A percentile compares a stretch with the other conserved stretches of the same genome.
Evolutionary conservation across 1,139 yeast genomes (phyloP).

Genomic region (Candida albicans): DNA sequence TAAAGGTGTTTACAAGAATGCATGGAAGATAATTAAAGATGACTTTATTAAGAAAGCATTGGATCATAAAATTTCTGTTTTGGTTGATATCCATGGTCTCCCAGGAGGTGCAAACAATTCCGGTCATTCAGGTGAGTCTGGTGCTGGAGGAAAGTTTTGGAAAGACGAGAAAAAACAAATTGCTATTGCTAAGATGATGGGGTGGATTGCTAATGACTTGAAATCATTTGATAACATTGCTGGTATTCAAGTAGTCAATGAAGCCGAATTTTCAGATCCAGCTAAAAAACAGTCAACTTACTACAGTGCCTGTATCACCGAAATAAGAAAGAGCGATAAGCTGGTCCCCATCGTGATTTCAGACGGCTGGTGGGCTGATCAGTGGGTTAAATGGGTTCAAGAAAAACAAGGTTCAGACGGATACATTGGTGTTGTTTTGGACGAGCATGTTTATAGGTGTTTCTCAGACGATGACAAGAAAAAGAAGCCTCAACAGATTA

Average conservation of each 20-base stretch:
- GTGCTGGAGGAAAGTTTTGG: slow-evolving; percentile 67
- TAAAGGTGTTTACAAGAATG: slow-evolving; percentile 58
- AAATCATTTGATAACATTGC: slow-evolving; percentile 61
- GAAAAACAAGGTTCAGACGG: slow-evolving; percentile 36
- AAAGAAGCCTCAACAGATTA: slow-evolving; percentile 65
- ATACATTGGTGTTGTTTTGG: slow-evolving; percentile 67
- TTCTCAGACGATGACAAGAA: slow-evolving; percentile 72
- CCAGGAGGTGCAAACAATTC: slow-evolving; percentile 92
- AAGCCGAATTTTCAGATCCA: slow-evolving; percentile 60
- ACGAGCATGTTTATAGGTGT: slow-evolving; percentile 84
- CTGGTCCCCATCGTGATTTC: slow-evolving; percentile 75
- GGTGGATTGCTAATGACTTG: slow-evolving; percentile 64
- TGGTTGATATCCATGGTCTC: slow-evolving; percentile 84
- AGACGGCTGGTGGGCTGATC: slow-evolving; percentile 92
- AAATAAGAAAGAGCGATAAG: slow-evolving; percentile 56
- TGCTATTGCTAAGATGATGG: slow-evolving; percentile 51
- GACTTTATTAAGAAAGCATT: slow-evolving; percentile 57
- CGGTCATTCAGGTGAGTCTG: slow-evolving; percentile 74
- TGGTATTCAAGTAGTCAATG: slow-evolving; percentile 85
- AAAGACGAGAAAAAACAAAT: slow-evolving; percentile 41
- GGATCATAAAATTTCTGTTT: slow-evolving; percentile 60
- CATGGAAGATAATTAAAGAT: slow-evolving; percentile 64
- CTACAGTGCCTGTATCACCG: slow-evolving; percentile 65
- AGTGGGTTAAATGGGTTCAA: slow-evolving; percentile 72
- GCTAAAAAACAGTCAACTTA: slow-evolving; percentile 56